Base-by-base conservation (phyloP, 208 protist genomes). In the Trypanosoma vivax region DNA sequence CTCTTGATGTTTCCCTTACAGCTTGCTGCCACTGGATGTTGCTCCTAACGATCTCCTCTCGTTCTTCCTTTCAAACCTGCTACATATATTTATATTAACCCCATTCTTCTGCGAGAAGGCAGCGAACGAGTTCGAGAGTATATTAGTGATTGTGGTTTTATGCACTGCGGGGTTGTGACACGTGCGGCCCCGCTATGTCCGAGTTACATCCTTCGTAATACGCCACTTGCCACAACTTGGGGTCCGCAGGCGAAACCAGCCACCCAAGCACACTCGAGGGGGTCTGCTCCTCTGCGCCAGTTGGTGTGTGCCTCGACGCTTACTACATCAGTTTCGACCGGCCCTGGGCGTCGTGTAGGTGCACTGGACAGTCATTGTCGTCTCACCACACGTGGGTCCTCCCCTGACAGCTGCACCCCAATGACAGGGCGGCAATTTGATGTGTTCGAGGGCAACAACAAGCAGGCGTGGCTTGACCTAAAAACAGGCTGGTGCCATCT, bases 381-480 rank as follows among this genome's bases (percentile, higher is more conserved):
- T 11, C 45, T 79, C 2, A 35, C 39, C 28, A 51, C 61, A 4
- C 65, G 76, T 10, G 82, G 82, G 2, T 71, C 57, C 6, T 69
- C 68, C 1, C 55, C 54, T 18, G 78, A 76, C 19, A 64, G 70
- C 9, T 16, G 16, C 3, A 50, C 60, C 0, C 47, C 63, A 10
- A 72, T 71, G 29, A 61, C 41, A 34, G 31, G 24, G 30, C 35
- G 50, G 16, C 55, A 50, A 5, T 33, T 59, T 28, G 73, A 73
- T 33, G 46, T 88, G 11, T 82, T 88, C 50, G 86, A 93, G 33
- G 79, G 73, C 5, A 84, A 84, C 57, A 88, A 87, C 57, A 85
- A 83, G 39, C 79, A 88, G 46, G 74, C 65, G 1, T 93, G 86
- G 83, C 35, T 90, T 19, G 82, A 90, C 49, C 25, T 76, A 0